Evolutionary conservation across 768 basidiomycete genomes (phyloP).

Genomic region (Boletus insuetus): DNA sequence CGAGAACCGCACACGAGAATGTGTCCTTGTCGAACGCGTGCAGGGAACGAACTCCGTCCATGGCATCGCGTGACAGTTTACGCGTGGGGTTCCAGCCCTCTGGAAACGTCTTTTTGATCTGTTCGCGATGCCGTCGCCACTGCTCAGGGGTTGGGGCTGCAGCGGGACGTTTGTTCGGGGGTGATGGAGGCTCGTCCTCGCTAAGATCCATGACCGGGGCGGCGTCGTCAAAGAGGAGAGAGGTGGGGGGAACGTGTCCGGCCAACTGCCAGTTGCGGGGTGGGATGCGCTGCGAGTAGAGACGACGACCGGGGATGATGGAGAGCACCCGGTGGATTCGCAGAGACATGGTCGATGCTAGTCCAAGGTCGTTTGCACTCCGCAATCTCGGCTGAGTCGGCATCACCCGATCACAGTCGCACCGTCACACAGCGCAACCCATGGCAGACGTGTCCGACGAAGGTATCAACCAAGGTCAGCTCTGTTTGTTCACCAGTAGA

Average conservation of each 20-base stretch:
- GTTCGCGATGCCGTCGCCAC: slow-evolving; percentile 48
- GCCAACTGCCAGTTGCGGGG: slow-evolving; percentile 32
- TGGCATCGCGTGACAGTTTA: slow-evolving; percentile 79
- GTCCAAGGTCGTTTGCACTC: slow-evolving; percentile 8
- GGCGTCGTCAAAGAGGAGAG: slow-evolving; percentile 24
- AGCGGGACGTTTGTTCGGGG: slow-evolving; percentile 15
- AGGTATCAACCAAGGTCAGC: slow-evolving; percentile 68
- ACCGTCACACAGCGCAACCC: neutral
- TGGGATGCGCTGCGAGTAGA: slow-evolving; percentile 23
- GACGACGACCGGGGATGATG: slow-evolving; percentile 19
- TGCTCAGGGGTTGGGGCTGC: slow-evolving; percentile 39
- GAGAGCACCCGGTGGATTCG: slow-evolving; percentile 10
- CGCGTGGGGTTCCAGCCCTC: slow-evolving; percentile 75
- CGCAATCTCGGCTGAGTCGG: slow-evolving; percentile 18
- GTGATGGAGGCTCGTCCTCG: slow-evolving; percentile 31
- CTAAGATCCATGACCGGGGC: slow-evolving; percentile 23
- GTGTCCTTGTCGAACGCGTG: slow-evolving; percentile 59
- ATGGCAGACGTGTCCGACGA: slow-evolving; percentile 84
- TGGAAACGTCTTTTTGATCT: slow-evolving; percentile 55
- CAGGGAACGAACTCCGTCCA: slow-evolving; percentile 73
- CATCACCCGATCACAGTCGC: slow-evolving; percentile 15
- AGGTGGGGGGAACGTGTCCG: slow-evolving; percentile 32
- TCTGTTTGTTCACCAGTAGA: neutral
- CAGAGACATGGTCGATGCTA: slow-evolving; percentile 9
- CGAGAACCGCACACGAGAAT: slow-evolving; percentile 67